Evolutionary conservation across 2,329 filamentous ascomycete genomes (phyloP), one percentile per base, ranked within the genome.

Genomic region (Massarina eburnea): DNA sequence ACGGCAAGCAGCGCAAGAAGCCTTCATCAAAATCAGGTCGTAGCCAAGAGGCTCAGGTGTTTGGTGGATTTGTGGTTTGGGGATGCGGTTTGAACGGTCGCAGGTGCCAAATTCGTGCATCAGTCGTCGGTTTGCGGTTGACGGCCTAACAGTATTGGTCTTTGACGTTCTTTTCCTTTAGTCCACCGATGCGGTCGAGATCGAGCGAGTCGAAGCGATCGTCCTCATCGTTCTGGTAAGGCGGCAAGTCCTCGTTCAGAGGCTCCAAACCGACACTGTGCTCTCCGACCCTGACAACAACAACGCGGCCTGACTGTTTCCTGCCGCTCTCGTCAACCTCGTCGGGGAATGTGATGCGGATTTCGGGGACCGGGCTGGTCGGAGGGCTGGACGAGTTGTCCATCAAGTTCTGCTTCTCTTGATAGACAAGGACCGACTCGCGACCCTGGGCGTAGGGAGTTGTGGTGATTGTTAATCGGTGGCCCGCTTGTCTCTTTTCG

Each of bases 331-430:
- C 88, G 66, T 96, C 91, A 59, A 95, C 86, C 77, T 97, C 94
- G 61, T 95, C 89, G 14, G 94, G 94, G 77, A 99, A 97, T 27
- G 94, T 97, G 71, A 99, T 96, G 73, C 91, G 90, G 64, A 99
- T 99, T 75, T 97, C 89, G 17, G 94, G 94, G 21, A 97, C 81
- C 57, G 88, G 86, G 71, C 83, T 89, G 60, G 86, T 77, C 18
- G 91, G 88, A 14, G 89, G 86, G 52, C 84, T 86, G 49, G 80
- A 78, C 24, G 88, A 87, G 72, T 88, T 88, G 54, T 84, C 80
- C 57, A 92, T 83, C 73, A 95, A 84, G 55, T 83, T 83, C 66
- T 86, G 83, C 72, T 94, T 90, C 70, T 89, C 85, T 61, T 88
- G 83, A 68, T 90, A 88, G 61, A 94, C 82, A 50, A 90, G 80